A percentile compares a stretch with the other conserved stretches of the same genome.
Conservation (phyloP, 2,329 filamentous ascomycete genomes). For the Drechmeria coniospora region DNA sequence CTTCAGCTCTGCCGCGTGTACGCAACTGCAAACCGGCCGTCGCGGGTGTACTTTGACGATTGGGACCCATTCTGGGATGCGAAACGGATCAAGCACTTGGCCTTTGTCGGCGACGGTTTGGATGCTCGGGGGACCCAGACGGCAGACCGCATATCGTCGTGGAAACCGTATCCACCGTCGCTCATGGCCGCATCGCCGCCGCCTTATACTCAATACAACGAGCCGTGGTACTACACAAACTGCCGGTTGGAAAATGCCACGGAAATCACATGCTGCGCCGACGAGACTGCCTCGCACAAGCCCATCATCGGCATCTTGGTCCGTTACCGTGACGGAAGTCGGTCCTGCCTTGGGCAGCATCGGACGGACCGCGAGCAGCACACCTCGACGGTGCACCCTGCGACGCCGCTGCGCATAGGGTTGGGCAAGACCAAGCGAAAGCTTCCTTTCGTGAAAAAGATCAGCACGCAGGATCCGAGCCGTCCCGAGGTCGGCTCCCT, state of each 20-base stretch:
- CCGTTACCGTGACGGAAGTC: constrained; percentile 1
- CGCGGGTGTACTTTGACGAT: constrained; percentile 1
- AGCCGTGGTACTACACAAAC: constrained; percentile 2
- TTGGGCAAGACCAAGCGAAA: constrained; percentile 1
- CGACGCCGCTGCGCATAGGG: constrained; percentile 1
- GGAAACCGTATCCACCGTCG: not conserved
- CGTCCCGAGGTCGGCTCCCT: not conserved
- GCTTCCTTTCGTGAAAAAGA: not conserved
- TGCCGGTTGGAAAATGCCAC: constrained; percentile 1
- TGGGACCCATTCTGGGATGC: constrained; percentile 1
- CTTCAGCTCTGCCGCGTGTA: constrained; percentile 1
- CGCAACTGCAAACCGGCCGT: constrained; percentile 1
- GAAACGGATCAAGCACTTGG: constrained; percentile 1
- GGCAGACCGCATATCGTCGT: not conserved
- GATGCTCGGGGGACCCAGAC: too few relatives aligned
- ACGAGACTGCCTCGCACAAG: not conserved
- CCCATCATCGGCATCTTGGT: constrained; percentile 2
- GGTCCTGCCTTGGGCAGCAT: constrained; percentile 3
- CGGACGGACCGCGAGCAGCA: constrained; percentile 1
- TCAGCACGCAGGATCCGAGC: not conserved
- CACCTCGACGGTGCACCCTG: not conserved
- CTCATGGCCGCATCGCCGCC: constrained; percentile 1
- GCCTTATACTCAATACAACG: constrained; percentile 2
- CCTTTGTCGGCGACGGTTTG: not conserved
- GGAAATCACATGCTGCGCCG: constrained; percentile 2